Evolutionary conservation across 768 basidiomycete species (phyloP).

Genomic region (Mycena sanguinolenta): DNA sequence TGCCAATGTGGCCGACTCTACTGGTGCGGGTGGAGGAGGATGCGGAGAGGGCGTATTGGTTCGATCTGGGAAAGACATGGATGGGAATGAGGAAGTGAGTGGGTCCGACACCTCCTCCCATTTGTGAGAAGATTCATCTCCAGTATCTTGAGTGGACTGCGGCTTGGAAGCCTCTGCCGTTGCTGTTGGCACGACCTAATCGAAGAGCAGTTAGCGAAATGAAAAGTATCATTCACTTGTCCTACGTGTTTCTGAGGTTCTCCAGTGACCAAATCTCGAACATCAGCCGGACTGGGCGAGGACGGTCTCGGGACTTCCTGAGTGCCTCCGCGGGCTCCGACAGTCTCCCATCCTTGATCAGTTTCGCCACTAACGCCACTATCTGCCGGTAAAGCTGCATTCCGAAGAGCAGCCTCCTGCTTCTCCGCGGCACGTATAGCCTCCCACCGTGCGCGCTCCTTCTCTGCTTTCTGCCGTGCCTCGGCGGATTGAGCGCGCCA

Average conservation of each 20-base stretch:
- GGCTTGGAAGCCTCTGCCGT: slow-evolving; percentile 36
- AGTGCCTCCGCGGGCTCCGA: slow-evolving; percentile 38
- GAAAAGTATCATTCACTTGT: neutral
- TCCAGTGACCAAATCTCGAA: slow-evolving; percentile 54
- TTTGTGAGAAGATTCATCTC: slow-evolving; percentile 67
- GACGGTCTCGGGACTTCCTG: slow-evolving; percentile 31
- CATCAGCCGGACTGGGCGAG: slow-evolving; percentile 56
- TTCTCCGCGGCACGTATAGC: slow-evolving; percentile 69
- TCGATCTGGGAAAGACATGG: slow-evolving; percentile 79
- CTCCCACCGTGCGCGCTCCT: slow-evolving; percentile 81
- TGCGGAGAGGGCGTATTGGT: slow-evolving; percentile 65
- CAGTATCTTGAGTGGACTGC: slow-evolving; percentile 52
- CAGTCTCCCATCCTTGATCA: slow-evolving; percentile 55
- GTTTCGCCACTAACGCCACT: slow-evolving; percentile 26
- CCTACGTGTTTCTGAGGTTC: slow-evolving; percentile 51
- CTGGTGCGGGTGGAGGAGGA: slow-evolving; percentile 29
- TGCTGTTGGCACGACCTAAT: slow-evolving; percentile 19
- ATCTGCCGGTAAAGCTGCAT: slow-evolving; percentile 42
- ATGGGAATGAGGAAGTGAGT: slow-evolving; percentile 79
- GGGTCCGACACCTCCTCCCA: slow-evolving; percentile 83
- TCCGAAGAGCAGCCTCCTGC: slow-evolving; percentile 55
- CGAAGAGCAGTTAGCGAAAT: slow-evolving; percentile 15
- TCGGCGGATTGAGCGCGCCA: slow-evolving; percentile 84
- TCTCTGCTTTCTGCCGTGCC: slow-evolving; percentile 82
- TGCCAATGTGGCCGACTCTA: slow-evolving; percentile 69